These are phyloP conservation scores for Kwoniella sp. DNA, from an alignment of 768 basidiomycete species.

Conservation along the genomic window DNA sequence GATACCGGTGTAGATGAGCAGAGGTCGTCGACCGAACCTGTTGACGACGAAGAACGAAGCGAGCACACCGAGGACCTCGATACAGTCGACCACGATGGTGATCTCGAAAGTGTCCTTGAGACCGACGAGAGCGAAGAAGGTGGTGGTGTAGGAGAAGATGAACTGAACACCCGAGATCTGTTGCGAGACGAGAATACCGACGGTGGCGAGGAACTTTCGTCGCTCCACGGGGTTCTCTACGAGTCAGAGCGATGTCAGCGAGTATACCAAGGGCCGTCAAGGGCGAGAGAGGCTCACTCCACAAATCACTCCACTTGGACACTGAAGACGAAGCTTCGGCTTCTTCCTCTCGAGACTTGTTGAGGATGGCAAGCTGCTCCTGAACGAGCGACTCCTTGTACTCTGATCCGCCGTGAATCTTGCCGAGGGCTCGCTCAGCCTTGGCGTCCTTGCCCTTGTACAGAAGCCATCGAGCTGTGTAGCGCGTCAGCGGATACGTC, in stretches of 20 bases:
- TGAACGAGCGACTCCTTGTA: slow-evolving; percentile 33
- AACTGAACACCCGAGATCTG: slow-evolving; percentile 50
- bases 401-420: slow-evolving; percentile 39
- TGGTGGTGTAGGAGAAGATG: slow-evolving; percentile 35
- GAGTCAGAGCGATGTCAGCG: not conserved
- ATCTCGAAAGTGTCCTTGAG: slow-evolving; percentile 39
- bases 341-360: slow-evolving; percentile 43
- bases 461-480: slow-evolving; percentile 43
- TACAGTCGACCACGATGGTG: slow-evolving; percentile 43
- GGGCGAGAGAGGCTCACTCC: slow-evolving; percentile 16
- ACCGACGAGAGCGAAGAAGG: slow-evolving; percentile 41
- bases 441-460: slow-evolving; percentile 43
- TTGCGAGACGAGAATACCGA: slow-evolving; percentile 49
- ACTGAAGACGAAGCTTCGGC: slow-evolving; percentile 22
- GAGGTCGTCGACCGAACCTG: slow-evolving; percentile 44
- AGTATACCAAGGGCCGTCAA: too few relatives aligned
- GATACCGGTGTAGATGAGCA: slow-evolving; percentile 43
- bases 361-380: slow-evolving; percentile 37
- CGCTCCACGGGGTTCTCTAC: slow-evolving; percentile 35
- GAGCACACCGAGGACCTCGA: slow-evolving; percentile 43
- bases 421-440: slow-evolving; percentile 35
- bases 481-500: not conserved
- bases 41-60: slow-evolving; percentile 41
- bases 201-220: slow-evolving; percentile 44
- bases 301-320: slow-evolving; percentile 42